These are phyloP conservation scores for Globisporangium alternatum DNA, from an alignment of 352 stramenopile genomes.

Conservation along the genomic window DNA sequence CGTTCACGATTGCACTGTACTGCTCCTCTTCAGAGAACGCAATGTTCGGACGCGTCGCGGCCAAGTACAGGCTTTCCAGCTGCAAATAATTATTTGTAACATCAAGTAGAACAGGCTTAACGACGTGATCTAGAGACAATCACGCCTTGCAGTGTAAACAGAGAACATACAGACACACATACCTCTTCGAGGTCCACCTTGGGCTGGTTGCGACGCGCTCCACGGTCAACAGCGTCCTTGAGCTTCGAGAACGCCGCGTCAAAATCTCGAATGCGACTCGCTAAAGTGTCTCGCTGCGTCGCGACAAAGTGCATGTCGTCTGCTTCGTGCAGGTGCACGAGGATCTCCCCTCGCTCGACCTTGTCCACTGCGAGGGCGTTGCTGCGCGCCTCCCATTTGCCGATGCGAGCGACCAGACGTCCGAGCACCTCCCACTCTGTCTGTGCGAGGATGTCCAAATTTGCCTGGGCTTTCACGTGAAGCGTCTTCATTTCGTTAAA, in stretches of 20 bases:
- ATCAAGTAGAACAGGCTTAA: too few relatives aligned
- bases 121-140: too few relatives aligned
- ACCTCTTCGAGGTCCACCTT: constrained; percentile 64
- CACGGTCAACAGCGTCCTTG: constrained; percentile 65
- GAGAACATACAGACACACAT: neutral
- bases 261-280: constrained; percentile 45
- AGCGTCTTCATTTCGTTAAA: constrained; percentile 48
- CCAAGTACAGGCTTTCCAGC: constrained; percentile 46
- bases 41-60: constrained; percentile 41
- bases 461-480: constrained; percentile 25
- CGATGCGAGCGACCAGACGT: constrained; percentile 49
- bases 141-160: neutral
- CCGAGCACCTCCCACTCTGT: constrained; percentile 62
- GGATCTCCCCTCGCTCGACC: constrained; percentile 46
- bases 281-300: constrained; percentile 33
- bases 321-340: constrained; percentile 50
- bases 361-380: constrained; percentile 23
- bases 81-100: constrained; percentile 6
- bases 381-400: constrained; percentile 47
- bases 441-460: constrained; percentile 23
- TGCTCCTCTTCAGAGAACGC: constrained; percentile 57
- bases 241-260: constrained; percentile 53
- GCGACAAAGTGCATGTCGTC: constrained; percentile 57
- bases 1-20: constrained; percentile 47
- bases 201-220: constrained; percentile 56